Evolutionary conservation across 163 green algal genomes (phyloP).

Genomic region (Scenedesmus sp.): DNA sequence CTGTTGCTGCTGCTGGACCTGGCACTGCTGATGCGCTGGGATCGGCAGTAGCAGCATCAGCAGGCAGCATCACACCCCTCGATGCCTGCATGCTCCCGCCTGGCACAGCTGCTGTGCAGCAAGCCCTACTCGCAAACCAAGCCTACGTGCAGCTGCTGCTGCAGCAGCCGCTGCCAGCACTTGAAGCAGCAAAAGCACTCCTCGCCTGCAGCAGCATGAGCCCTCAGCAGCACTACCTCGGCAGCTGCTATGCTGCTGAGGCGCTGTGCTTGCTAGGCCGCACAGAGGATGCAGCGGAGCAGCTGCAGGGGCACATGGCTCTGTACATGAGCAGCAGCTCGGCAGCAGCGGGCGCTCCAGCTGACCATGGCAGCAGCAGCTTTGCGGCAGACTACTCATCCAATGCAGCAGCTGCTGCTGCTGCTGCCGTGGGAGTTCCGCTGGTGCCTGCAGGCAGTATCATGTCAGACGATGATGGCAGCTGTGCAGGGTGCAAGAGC

Average conservation of each 20-base stretch:
- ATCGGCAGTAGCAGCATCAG: slow-evolving; percentile 22
- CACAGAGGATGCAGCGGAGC: slow-evolving; percentile 52
- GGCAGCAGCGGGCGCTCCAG: neutral
- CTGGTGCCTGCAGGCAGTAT: neutral
- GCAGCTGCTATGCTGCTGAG: slow-evolving; percentile 56
- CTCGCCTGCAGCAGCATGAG: slow-evolving; percentile 43
- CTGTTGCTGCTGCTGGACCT: neutral
- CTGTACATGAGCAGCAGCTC: slow-evolving; percentile 8
- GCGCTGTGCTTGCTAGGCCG: slow-evolving; percentile 54
- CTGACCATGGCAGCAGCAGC: slow-evolving; percentile 1
- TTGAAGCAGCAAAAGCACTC: slow-evolving; percentile 47
- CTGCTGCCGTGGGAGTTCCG: neutral
- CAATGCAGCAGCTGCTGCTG: neutral
- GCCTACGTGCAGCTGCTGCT: slow-evolving; percentile 59
- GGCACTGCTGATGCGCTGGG: neutral
- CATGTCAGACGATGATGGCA: slow-evolving; percentile 37
- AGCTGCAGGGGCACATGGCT: slow-evolving; percentile 35
- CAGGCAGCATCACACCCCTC: slow-evolving; percentile 9
- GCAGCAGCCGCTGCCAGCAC: slow-evolving; percentile 39
- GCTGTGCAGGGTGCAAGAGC: neutral
- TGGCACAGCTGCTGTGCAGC: slow-evolving; percentile 44
- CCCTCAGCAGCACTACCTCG: slow-evolving; percentile 31
- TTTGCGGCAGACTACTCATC: neutral
- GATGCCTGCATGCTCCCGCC: slow-evolving; percentile 31
- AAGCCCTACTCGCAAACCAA: slow-evolving; percentile 58